A percentile compares a stretch with the other conserved stretches of the same genome.
Evolutionary conservation across 2,329 filamentous ascomycete species (phyloP).

Genomic region (Trichophyton mentagrophytes): DNA sequence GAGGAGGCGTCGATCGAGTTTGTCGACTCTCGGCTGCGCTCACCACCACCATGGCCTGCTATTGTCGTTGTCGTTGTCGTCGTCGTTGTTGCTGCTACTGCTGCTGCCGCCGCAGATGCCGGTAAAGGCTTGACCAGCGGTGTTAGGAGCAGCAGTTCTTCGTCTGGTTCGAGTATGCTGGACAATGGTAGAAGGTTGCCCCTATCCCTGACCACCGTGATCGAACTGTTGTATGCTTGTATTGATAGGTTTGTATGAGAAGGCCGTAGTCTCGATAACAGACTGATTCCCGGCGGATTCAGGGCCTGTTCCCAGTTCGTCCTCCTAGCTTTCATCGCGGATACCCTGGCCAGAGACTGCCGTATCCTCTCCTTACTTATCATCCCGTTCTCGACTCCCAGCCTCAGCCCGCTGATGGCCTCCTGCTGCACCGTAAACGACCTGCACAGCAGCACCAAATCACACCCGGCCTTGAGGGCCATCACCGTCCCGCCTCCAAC

Average conservation of each 20-base stretch:
- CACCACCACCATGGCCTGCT: slow-evolving; percentile 56
- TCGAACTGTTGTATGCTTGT: slow-evolving; percentile 80
- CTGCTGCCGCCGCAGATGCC: slow-evolving; percentile 63
- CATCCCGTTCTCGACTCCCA: slow-evolving; percentile 81
- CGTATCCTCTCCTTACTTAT: slow-evolving; percentile 69
- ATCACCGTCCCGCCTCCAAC: slow-evolving; percentile 93
- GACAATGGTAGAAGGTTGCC: slow-evolving; percentile 72
- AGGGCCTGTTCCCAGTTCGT: slow-evolving; percentile 85
- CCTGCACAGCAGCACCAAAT: slow-evolving; percentile 76
- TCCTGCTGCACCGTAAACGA: slow-evolving; percentile 83
- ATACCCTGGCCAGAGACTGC: slow-evolving; percentile 64
- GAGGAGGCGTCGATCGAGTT: slow-evolving; percentile 41
- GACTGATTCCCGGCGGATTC: slow-evolving; percentile 66
- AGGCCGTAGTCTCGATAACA: slow-evolving; percentile 69
- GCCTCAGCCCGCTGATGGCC: slow-evolving; percentile 76
- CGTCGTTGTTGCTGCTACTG: slow-evolving; percentile 51
- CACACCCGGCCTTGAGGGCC: slow-evolving; percentile 92
- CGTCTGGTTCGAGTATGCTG: slow-evolving; percentile 65
- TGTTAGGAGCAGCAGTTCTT: slow-evolving; percentile 80
- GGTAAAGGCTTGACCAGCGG: slow-evolving; percentile 86
- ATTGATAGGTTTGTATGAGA: slow-evolving; percentile 70
- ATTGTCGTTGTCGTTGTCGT: slow-evolving; percentile 37
- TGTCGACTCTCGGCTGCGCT: slow-evolving; percentile 23
- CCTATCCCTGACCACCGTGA: slow-evolving; percentile 84
- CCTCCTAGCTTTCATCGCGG: slow-evolving; percentile 69